Evolutionary conservation across 2,329 filamentous ascomycete species (phyloP).

Genomic region (Aspergillus flavus): DNA sequence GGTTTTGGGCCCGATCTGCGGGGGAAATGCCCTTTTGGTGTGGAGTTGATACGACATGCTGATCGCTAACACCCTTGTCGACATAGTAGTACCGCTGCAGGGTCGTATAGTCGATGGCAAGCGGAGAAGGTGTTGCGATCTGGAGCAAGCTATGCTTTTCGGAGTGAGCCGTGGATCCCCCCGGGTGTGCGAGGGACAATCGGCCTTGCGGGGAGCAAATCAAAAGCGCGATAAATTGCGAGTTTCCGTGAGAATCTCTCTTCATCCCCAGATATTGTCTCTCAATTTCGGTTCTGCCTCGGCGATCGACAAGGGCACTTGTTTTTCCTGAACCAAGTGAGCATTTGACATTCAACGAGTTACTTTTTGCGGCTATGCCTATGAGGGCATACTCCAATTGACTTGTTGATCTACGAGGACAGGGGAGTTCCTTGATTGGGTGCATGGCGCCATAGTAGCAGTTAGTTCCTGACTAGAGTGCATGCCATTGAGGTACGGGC

Average conservation of each 20-base stretch:
- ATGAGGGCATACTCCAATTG: conserved; percentile 12
- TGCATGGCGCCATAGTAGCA: background rate
- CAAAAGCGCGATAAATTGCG: conserved; percentile 19
- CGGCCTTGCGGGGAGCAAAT: conserved; percentile 16
- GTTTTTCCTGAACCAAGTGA: conserved; percentile 10
- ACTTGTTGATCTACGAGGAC: conserved; percentile 2
- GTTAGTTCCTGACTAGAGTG: conserved; percentile 12
- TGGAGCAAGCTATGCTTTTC: conserved; percentile 13
- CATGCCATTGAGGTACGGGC: conserved; percentile 7
- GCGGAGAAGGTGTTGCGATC: conserved; percentile 11
- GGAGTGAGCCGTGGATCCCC: conserved; percentile 13
- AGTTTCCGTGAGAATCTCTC: conserved; percentile 11
- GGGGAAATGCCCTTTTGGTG: conserved; percentile 20
- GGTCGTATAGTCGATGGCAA: conserved; percentile 8
- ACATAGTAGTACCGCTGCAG: conserved; percentile 5
- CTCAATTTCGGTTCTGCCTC: conserved; percentile 13
- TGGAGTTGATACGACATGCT: conserved; percentile 8
- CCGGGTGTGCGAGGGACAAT: conserved; percentile 9
- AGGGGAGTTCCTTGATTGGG: conserved; percentile 5
- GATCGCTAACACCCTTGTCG: conserved; percentile 7
- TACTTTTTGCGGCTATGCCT: conserved; percentile 5
- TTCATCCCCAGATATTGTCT: conserved; percentile 10
- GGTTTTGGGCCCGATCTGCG: conserved; percentile 8
- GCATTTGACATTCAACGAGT: conserved; percentile 7
- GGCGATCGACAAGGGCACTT: conserved; percentile 15